Conservation (phyloP, 2,329 filamentous ascomycete species). For the Epichloe gansuensis region DNA sequence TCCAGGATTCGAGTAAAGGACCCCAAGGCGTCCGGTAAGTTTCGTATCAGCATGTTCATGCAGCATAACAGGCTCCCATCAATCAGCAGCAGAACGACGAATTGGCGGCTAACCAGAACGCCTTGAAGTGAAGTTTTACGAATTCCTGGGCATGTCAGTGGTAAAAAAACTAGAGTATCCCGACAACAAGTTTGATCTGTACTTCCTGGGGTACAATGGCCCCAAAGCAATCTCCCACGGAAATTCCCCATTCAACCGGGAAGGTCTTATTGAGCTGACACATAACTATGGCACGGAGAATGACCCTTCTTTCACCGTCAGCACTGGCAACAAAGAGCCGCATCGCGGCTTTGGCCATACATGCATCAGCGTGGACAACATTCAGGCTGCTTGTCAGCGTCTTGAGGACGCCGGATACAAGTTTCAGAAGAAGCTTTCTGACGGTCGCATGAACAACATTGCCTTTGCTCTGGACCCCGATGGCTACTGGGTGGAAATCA, state of each 20-base stretch:
- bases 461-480: slow-evolving; percentile 86
- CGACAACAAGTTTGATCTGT: slow-evolving; percentile 85
- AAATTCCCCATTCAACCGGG: slow-evolving; percentile 63
- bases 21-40: slow-evolving; percentile 60
- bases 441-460: slow-evolving; percentile 77
- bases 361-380: slow-evolving; percentile 69
- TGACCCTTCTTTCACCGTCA: slow-evolving; percentile 66
- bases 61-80: not conserved
- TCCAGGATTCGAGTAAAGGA: slow-evolving; percentile 85
- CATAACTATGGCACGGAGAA: slow-evolving; percentile 81
- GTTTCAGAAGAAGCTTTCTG: slow-evolving; percentile 89
- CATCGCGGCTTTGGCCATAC: slow-evolving; percentile 75
- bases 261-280: slow-evolving; percentile 79
- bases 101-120: not conserved
- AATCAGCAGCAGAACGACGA: not conserved
- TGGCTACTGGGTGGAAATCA: slow-evolving; percentile 75
- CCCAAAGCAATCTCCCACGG: slow-evolving; percentile 61
- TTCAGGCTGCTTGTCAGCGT: slow-evolving; percentile 79
- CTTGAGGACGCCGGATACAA: slow-evolving; percentile 81
- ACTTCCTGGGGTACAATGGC: slow-evolving; percentile 84
- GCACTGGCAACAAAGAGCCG: slow-evolving; percentile 86
- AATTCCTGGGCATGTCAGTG: slow-evolving; percentile 76
- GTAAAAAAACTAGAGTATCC: slow-evolving; percentile 72
- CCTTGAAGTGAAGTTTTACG: slow-evolving; percentile 70
- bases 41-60: too few relatives aligned